Base-by-base conservation (phyloP, 305 asterid genomes). In the Coffea humblotiana region DNA sequence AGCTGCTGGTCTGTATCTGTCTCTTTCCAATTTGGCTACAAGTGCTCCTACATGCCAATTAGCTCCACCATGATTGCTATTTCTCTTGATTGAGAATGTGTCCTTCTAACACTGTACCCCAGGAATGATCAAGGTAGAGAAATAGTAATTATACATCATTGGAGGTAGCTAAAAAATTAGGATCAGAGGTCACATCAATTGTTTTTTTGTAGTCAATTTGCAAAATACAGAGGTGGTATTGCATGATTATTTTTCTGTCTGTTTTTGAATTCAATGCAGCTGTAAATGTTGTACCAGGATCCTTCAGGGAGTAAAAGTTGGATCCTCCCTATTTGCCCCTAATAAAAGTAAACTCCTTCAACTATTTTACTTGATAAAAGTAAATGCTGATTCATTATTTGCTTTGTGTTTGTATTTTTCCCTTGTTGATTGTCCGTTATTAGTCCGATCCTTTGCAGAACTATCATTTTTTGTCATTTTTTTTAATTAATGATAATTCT, bases 21-120 rank as follows among this genome's bases (percentile, higher is more conserved):
- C 83, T 45, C 61, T 80, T 65, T 80, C 83, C 65, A 65, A n/a
- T 80, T 74, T 80, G 78, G 79, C 69, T 65, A 19, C 64, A 49
- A 72, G 15, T 48, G 23, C 25, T 25, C 61, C 56, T 14, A 49
- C 27, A 18, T 72, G 45, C 64, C 76, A 15, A 37, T 14, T 29
- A 14, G 37, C 76, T 18, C 12, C 52, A 25, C 10, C 8, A 51
- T 72, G 76, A 72, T 72, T 72, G 76, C 64, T 27, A 29, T 6
- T 27, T 37, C 48, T 72, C 76, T 72, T 72, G 21, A 49, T 49
- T 51, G 76, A 72, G 45, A 72, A 72, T 49, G 32, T 72, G 63
- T 27, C 76, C 27, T 72, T 72, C 76, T 51, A 51, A 7, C 1
- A 47, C 9, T 13, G 61, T n/a, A 71, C 75, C 0, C 47, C 10